phyloP scores from a whole-genome alignment of 805 yeast genomes.

The Yamadazyma akitaensis region DNA sequence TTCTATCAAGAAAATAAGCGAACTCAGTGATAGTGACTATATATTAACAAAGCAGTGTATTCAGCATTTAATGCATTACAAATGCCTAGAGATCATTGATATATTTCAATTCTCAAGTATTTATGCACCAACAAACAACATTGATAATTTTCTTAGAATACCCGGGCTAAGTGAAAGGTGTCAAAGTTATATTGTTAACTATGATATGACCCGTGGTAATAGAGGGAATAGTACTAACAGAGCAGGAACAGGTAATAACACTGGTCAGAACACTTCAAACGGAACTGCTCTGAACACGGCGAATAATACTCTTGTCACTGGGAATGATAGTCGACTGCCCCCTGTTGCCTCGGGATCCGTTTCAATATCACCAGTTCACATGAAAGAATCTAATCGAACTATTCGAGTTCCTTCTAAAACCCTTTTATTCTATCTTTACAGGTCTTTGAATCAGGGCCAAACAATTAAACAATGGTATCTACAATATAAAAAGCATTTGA shows the following conservation, averaged over 20 bases:
- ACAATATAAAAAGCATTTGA: conserved; percentile 55
- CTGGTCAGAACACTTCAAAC: neutral
- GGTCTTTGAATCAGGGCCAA: conserved; percentile 74
- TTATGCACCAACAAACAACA: conserved; percentile 83
- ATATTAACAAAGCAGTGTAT: conserved; percentile 79
- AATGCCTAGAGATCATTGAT: conserved; percentile 78
- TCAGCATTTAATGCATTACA: conserved; percentile 86
- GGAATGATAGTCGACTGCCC: neutral
- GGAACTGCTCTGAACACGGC: neutral
- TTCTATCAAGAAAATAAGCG: conserved; percentile 72
- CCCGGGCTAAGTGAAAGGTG: conserved; percentile 78
- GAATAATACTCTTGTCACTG: neutral
- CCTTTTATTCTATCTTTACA: conserved; percentile 66
- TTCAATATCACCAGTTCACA: conserved; percentile 12
- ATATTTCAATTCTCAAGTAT: conserved; percentile 85
- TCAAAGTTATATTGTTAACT: conserved; percentile 66
- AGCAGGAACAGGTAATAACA: conserved; percentile 1
- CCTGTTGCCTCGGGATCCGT: neutral
- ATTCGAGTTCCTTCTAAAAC: conserved; percentile 57
- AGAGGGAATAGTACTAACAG: conserved; percentile 3
- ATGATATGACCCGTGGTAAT: conserved; percentile 5
- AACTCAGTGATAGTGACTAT: conserved; percentile 77
- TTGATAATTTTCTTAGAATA: conserved; percentile 59
- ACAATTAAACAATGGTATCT: conserved; percentile 79
- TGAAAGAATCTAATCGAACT: conserved; percentile 7